Base-by-base conservation (phyloP, 2,329 filamentous ascomycete genomes). In the Fusarium globosum region DNA sequence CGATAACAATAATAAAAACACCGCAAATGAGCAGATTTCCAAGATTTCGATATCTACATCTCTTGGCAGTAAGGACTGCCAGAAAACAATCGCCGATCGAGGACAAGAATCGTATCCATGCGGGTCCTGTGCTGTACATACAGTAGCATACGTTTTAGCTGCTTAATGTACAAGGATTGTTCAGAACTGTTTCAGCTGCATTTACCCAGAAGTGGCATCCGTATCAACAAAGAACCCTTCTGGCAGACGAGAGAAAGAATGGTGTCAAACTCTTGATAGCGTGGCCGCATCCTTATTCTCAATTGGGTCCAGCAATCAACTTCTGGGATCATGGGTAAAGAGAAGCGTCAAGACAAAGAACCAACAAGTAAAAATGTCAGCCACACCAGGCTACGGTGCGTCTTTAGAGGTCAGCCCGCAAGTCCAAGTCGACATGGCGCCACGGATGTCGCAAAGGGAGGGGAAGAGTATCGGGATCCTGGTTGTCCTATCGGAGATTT, bases 401-500 rank as follows among this genome's bases (percentile, higher is more conserved):
- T 46, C 51, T 66, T 28, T 30, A 56, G 59, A 66, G 65, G 62
- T 46, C 69, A 60, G 56, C 55, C 49, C 52, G 33, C 33, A 33
- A 33, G 33, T 33, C 33, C 33, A 66, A 68, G 66, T 73, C 73
- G 72, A 68, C 45, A 68, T 70, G 63, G 75, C 67, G 67, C 69
- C 61, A 56, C 51, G 61, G 26, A 36, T 71, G 48, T 52, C 28
- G 68, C 12, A 52, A 52, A 52, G 41, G 53, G 58, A 58, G 56
- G 53, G 53, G 46, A 60, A 64, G 36, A 61, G 65, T 51, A 53
- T 46, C 45, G 15, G n/a, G 20, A 64, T 49, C 43, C 49, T 33
- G 23, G n/a, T 18, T 28, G 48, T 49, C 72, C 68, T 75, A 75
- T 77, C 76, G 72, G 75, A 70, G 65, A 74, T 65, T 74, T 74